Conservation (phyloP, 805 yeast species). For the Metschnikowia arizonensis region DNA sequence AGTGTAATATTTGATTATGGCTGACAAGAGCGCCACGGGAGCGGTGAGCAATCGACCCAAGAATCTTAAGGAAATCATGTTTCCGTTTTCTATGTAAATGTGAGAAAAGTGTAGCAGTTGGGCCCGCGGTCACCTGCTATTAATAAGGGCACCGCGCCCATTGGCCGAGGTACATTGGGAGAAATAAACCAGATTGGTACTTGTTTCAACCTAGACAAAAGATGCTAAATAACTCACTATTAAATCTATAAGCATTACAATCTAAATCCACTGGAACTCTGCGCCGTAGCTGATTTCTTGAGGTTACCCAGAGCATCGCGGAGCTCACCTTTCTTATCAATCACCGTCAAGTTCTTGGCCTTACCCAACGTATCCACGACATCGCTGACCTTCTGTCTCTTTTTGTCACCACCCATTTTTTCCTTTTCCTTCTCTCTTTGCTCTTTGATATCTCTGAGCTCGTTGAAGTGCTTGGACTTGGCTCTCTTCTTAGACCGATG, state of each 20-base stretch:
- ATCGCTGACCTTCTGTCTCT: slow-evolving; percentile 54
- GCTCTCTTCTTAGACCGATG: slow-evolving; percentile 84
- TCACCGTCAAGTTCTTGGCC: slow-evolving; percentile 74
- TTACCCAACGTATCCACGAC: slow-evolving; percentile 66
- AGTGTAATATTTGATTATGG: slow-evolving; percentile 28
- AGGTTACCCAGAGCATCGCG: slow-evolving; percentile 68
- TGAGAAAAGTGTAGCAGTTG: background rate
- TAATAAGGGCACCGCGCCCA: background rate
- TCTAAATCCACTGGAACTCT: slow-evolving; percentile 26
- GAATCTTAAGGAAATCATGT: slow-evolving; percentile 21
- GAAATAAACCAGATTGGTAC: background rate
- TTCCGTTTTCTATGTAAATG: background rate
- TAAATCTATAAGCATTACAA: slow-evolving; percentile 9
- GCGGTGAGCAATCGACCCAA: slow-evolving; percentile 21
- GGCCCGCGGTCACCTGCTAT: background rate
- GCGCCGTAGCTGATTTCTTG: slow-evolving; percentile 41
- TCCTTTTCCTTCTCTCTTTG: slow-evolving; percentile 24
- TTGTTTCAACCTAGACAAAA: background rate
- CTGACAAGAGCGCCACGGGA: slow-evolving; percentile 22
- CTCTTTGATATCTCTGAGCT: slow-evolving; percentile 27
- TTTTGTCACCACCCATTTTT: slow-evolving; percentile 24
- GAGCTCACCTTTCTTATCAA: slow-evolving; percentile 71
- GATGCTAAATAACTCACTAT: background rate
- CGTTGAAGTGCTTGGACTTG: slow-evolving; percentile 53
- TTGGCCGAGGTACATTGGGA: background rate